These are phyloP conservation scores for Fraxinus velutina DNA, from an alignment of 305 asterid genomes.

Conservation along the genomic window DNA sequence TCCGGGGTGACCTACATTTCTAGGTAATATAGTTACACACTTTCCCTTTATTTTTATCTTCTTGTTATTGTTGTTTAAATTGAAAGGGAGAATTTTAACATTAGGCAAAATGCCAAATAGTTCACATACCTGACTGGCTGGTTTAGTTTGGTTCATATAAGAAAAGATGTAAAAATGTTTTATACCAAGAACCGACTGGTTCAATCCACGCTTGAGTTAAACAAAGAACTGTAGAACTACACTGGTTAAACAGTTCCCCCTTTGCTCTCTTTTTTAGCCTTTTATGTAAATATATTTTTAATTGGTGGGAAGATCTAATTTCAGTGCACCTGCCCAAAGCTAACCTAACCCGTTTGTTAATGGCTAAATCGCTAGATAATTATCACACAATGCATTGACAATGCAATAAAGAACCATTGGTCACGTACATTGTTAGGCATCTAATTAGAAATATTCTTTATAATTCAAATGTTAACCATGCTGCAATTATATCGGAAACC, in stretches of 20 bases:
- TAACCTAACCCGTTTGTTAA: neutral
- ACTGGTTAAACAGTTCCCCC: neutral
- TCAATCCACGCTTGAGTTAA: neutral
- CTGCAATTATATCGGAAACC: neutral
- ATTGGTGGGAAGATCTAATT: neutral
- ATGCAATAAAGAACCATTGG: neutral
- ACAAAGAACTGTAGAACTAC: neutral
- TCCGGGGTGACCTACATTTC: constrained; percentile 94
- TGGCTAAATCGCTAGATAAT: neutral
- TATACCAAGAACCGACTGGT: neutral
- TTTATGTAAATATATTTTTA: neutral
- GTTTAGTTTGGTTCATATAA: neutral
- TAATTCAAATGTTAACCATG: neutral
- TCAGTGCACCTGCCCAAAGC: neutral
- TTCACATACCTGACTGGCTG: neutral
- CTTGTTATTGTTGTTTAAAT: neutral
- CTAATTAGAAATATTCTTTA: neutral
- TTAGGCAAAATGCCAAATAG: neutral
- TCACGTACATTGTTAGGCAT: neutral
- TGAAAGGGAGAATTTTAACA: neutral
- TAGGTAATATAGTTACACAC: constrained; percentile 46
- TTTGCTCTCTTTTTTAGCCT: neutral
- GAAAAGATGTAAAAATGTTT: neutral
- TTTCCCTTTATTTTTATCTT: neutral
- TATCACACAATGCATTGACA: neutral